These are phyloP conservation scores for Megacollybia marginata DNA, from an alignment of 768 basidiomycete species.

Conservation along the genomic window DNA sequence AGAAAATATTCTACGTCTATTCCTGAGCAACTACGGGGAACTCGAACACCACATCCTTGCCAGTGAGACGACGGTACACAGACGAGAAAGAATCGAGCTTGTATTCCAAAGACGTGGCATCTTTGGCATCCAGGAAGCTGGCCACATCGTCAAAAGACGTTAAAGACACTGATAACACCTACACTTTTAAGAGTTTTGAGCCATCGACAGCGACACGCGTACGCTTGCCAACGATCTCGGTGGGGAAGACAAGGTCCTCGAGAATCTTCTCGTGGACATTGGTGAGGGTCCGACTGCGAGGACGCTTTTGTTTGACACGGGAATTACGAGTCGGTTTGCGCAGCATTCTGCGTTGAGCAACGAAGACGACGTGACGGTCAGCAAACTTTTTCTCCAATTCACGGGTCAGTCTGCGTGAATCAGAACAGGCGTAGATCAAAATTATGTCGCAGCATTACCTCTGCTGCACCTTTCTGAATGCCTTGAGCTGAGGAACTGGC, in stretches of 20 bases:
- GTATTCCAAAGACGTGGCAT: slow-evolving; percentile 97
- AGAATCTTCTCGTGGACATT: slow-evolving; percentile 97
- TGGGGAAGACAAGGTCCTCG: slow-evolving; percentile 98
- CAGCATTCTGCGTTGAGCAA: slow-evolving; percentile 97
- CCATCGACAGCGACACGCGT: slow-evolving; percentile 92
- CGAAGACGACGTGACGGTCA: slow-evolving; percentile 97
- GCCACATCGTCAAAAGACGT: slow-evolving; percentile 8
- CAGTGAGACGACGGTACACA: slow-evolving; percentile 90
- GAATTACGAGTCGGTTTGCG: slow-evolving; percentile 94
- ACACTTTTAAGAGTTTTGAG: slow-evolving; percentile 96
- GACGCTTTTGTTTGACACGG: slow-evolving; percentile 91
- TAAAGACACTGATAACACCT: slow-evolving; percentile 30
- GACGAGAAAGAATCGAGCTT: slow-evolving; percentile 99
- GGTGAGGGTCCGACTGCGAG: slow-evolving; percentile 94
- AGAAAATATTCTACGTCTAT: slow-evolving; percentile 29
- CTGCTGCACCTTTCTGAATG: slow-evolving; percentile 96
- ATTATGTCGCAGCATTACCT: slow-evolving; percentile 46
- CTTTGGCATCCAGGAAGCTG: slow-evolving; percentile 97
- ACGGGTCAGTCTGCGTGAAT: slow-evolving; percentile 72
- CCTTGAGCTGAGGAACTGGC: slow-evolving; percentile 94
- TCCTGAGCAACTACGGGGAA: slow-evolving; percentile 75
- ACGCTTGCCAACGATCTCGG: slow-evolving; percentile 98
- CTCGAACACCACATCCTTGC: slow-evolving; percentile 95
- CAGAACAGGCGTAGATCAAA: not conserved
- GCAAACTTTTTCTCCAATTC: slow-evolving; percentile 99